These are phyloP conservation scores for Chaetomiaceae sp. DNA, from an alignment of 2,329 filamentous ascomycete species.

Conservation along the genomic window DNA sequence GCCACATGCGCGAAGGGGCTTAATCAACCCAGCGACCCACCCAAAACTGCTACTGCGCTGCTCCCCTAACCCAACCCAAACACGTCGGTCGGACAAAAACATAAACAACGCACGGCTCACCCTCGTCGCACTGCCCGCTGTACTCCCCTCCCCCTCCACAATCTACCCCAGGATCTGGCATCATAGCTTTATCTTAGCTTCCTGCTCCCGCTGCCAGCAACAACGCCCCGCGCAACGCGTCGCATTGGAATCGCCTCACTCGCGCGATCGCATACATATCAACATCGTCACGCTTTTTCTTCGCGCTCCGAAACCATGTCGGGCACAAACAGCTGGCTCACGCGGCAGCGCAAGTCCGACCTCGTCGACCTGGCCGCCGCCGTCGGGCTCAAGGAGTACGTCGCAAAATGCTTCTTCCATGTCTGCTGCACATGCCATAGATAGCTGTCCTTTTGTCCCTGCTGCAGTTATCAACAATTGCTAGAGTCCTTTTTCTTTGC, in stretches of 20 bases:
- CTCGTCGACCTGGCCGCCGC: conserved; percentile 67
- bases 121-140: too few species aligned
- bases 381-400: conserved; percentile 68
- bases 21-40: too few species aligned
- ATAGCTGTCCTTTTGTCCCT: too few species aligned
- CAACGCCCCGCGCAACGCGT: conserved; percentile 14
- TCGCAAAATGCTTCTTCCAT: conserved; percentile 21
- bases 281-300: conserved; percentile 10
- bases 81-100: conserved; percentile 26
- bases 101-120: conserved; percentile 30
- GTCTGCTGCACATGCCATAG: neutral
- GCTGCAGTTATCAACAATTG: too few species aligned
- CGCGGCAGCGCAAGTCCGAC: conserved; percentile 75
- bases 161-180: conserved; percentile 4
- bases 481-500: too few species aligned
- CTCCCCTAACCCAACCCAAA: too few species aligned
- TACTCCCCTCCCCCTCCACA: conserved; percentile 10
- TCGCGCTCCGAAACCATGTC: conserved; percentile 18
- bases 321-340: conserved; percentile 60
- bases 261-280: conserved; percentile 29
- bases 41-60: too few species aligned
- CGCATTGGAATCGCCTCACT: conserved; percentile 28
- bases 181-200: conserved; percentile 2
- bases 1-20: neutral
- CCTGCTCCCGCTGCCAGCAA: neutral